Conservation (phyloP, 2,329 filamentous ascomycete genomes). For the Torrubiella hemipterigena region DNA sequence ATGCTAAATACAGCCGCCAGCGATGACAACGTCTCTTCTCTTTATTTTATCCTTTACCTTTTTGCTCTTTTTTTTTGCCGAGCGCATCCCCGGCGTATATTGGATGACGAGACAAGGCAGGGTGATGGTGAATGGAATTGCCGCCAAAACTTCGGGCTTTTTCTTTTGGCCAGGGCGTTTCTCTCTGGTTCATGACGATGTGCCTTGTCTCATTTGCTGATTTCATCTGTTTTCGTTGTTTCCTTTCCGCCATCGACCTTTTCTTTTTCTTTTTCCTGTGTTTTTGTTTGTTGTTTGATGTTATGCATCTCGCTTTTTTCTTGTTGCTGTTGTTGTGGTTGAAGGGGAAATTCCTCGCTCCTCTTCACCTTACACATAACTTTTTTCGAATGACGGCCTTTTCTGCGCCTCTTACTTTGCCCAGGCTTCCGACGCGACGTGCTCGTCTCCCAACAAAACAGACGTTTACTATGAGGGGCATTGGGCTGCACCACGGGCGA, state of each 20-base stretch:
- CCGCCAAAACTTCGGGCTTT: constrained; percentile 11
- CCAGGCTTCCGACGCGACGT: too few species aligned
- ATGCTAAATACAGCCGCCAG: too few species aligned
- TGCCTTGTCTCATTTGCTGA: not conserved
- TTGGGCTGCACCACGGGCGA: too few species aligned
- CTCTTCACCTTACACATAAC: too few species aligned
- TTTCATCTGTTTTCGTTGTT: constrained; percentile 1
- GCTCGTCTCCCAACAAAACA: too few species aligned
- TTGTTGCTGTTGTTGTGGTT: constrained; percentile 5
- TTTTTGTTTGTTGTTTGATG: constrained; percentile 9
- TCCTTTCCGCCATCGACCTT: constrained; percentile 1
- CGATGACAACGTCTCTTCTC: too few species aligned
- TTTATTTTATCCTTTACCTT: too few species aligned
- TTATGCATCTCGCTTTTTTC: constrained; percentile 5
- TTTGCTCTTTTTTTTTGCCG: too few species aligned
- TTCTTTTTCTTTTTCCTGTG: constrained; percentile 10
- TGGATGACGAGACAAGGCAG: constrained; percentile 27
- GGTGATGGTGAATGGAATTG: constrained; percentile 4
- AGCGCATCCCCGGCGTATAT: constrained; percentile 24
- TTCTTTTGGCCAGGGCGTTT: constrained; percentile 12
- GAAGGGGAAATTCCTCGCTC: too few species aligned
- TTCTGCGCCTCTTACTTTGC: too few species aligned
- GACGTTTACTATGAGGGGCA: too few species aligned
- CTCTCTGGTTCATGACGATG: not conserved
- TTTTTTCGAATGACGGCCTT: too few species aligned